Percentiles rank a stretch among this genome's conserved stretches.
phyloP scores from a whole-genome alignment of 768 basidiomycete genomes.

The Podaxis mareebaensis region DNA sequence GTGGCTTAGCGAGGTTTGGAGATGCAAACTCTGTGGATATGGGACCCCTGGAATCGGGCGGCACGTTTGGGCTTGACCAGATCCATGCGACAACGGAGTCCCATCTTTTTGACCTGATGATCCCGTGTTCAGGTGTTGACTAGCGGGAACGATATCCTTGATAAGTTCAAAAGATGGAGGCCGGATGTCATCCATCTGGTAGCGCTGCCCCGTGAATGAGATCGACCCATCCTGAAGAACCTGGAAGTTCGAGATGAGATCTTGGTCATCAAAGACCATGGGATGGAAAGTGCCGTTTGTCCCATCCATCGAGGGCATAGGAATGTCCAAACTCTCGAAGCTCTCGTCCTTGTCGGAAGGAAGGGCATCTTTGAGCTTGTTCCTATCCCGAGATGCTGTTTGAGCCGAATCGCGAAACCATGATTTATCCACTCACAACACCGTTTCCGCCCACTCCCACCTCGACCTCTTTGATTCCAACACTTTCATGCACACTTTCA shows the following conservation, averaged over 20 bases:
- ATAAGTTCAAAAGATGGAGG: no score
- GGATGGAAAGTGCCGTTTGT: neutral
- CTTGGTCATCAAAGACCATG: neutral
- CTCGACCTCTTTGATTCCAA: conserved; percentile 37
- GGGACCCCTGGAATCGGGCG: neutral
- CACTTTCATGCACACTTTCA: conserved; percentile 41
- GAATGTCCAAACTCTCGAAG: conserved; percentile 8
- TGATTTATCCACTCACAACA: conserved; percentile 33
- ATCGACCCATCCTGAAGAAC: neutral
- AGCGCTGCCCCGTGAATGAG: neutral
- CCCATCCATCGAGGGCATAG: conserved; percentile 5
- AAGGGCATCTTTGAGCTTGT: conserved; percentile 10
- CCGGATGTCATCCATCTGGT: neutral
- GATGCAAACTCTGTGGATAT: neutral
- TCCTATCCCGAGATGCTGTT: neutral
- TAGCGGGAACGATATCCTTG: neutral
- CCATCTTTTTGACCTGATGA: neutral
- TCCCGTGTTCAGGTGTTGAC: neutral
- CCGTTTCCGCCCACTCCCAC: conserved; percentile 33
- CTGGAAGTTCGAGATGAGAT: neutral
- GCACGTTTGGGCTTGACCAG: neutral
- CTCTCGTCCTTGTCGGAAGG: conserved; percentile 1
- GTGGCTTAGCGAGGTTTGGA: neutral
- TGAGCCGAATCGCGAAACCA: neutral
- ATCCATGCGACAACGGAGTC: neutral